These are phyloP conservation scores for Claviceps monticola DNA, from an alignment of 2,329 filamentous ascomycete species.

Conservation along the genomic window DNA sequence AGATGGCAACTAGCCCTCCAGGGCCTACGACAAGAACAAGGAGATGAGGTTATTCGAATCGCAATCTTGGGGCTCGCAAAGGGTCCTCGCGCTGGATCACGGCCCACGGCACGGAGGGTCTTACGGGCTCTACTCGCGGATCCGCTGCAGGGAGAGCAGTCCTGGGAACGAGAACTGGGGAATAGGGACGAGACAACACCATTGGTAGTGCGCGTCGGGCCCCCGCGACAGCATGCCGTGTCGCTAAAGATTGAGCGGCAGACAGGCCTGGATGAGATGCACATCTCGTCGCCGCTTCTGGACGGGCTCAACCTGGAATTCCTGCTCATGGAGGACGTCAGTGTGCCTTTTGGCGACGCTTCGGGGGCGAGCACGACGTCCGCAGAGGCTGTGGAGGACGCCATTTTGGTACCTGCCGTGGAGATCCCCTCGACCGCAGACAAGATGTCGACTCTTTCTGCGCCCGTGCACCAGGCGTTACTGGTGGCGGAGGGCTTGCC, in stretches of 20 bases:
- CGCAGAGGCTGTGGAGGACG: slow-evolving; percentile 39
- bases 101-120: slow-evolving; percentile 45
- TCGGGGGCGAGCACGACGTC: slow-evolving; percentile 22
- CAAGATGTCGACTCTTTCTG: slow-evolving; percentile 52
- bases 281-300: slow-evolving; percentile 48
- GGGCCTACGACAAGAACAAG: slow-evolving; percentile 42
- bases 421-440: slow-evolving; percentile 55
- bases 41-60: slow-evolving; percentile 43
- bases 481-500: slow-evolving; percentile 60
- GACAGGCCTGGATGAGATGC: slow-evolving; percentile 40
- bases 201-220: slow-evolving; percentile 45
- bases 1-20: slow-evolving; percentile 57
- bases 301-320: slow-evolving; percentile 52
- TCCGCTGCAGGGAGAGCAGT: slow-evolving; percentile 45
- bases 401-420: slow-evolving; percentile 61
- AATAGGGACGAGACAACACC: slow-evolving; percentile 37
- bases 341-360: slow-evolving; percentile 21
- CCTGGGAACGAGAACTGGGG: slow-evolving; percentile 54
- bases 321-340: slow-evolving; percentile 34
- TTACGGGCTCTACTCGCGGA: slow-evolving; percentile 58
- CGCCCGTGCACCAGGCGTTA: slow-evolving; percentile 73
- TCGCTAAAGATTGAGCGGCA: slow-evolving; percentile 16
- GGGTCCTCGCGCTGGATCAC: slow-evolving; percentile 24
- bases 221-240: slow-evolving; percentile 15
- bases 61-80: slow-evolving; percentile 38